phyloP scores from a whole-genome alignment of 169 alveolate genomes.

The Perkinsus marinus region DNA sequence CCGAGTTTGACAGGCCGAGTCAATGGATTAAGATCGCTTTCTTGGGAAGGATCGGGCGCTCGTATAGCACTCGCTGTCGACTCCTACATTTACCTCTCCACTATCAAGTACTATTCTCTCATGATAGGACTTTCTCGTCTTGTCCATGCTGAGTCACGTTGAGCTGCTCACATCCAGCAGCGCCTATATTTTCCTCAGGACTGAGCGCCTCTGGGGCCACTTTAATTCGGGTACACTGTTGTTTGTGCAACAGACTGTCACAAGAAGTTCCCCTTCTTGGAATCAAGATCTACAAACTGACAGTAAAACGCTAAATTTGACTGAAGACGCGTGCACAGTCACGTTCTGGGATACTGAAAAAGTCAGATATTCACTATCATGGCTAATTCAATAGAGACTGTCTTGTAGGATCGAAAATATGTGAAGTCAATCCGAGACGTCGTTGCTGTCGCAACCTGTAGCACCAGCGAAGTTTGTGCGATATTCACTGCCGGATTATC shows the following conservation, averaged over 20 bases:
- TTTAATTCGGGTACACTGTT: neutral
- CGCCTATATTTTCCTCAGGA: no score
- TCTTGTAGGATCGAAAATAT: neutral
- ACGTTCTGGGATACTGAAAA: slow-evolving; percentile 6
- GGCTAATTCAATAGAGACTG: neutral
- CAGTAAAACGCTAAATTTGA: slow-evolving; percentile 57
- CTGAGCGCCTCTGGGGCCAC: neutral
- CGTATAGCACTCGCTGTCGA: slow-evolving; percentile 59
- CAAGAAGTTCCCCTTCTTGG: neutral
- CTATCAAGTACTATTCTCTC: slow-evolving; percentile 30
- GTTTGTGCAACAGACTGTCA: neutral
- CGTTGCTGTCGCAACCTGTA: neutral
- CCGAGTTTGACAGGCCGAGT: neutral
- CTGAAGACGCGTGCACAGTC: slow-evolving; percentile 49
- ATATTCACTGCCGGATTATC: slow-evolving; percentile 58
- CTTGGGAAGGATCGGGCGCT: slow-evolving; percentile 66
- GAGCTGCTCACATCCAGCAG: no score
- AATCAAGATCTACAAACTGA: slow-evolving; percentile 55
- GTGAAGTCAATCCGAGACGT: neutral
- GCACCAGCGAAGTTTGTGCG: slow-evolving; percentile 37
- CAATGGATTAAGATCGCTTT: slow-evolving; percentile 17
- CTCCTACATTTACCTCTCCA: slow-evolving; percentile 49
- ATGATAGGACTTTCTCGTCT: neutral
- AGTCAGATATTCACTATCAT: neutral
- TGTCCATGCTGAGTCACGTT: no score